Evolutionary conservation across 495 filamentous ascomycete genomes (phyloP), one percentile per base, ranked within the genome.

Genomic region (Aspergillus leporis): DNA sequence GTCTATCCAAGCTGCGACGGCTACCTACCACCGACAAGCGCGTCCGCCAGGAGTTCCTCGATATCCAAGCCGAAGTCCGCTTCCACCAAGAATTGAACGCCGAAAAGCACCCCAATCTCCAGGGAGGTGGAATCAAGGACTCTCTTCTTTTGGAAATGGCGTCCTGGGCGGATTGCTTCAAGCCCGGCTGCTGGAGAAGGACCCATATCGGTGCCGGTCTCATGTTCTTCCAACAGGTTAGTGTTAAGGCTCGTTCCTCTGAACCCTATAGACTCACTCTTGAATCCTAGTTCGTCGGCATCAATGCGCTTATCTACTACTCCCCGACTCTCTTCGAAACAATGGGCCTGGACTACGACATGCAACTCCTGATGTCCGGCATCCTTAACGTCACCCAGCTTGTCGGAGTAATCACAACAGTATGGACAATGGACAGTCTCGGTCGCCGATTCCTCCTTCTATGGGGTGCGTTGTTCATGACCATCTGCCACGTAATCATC

Each of bases 331-430:
- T 87, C 0, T 87, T 86, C 59, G 61, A 74, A n/a, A 82, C 78
- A 0, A 82, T 86, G 74, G 84, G 84, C 8, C 72, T 86, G 9
- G 68, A 81, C 51, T 73, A 76, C 51, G 72, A 73, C 40, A 83
- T 84, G 80, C 80, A 82, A 53, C 72, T 86, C 9, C 74, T 83
- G 55, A 82, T 86, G 76, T 83, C 82, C 5, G 83, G 84, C 14
- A 78, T 87, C 19, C 70, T 84, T 36, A 86, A 86, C 56, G 65
- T 85, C 14, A 70, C 75, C 21, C 82, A 86, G 50, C 65, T 83
- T 8, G 72, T 81, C 14, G 80, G 80, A 19, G 77, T 81, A 0
- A 63, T 65, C 19, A 76, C 70, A n/a, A 74, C 69, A 61, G 51
- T 82, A n/a, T 81, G 74, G 75, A 78, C 74, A 0, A 80, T 82